Percentiles rank a stretch among this genome's conserved stretches.
Conservation (phyloP, 179 eudicot genomes). For the Sideroxylon spinosum region DNA sequence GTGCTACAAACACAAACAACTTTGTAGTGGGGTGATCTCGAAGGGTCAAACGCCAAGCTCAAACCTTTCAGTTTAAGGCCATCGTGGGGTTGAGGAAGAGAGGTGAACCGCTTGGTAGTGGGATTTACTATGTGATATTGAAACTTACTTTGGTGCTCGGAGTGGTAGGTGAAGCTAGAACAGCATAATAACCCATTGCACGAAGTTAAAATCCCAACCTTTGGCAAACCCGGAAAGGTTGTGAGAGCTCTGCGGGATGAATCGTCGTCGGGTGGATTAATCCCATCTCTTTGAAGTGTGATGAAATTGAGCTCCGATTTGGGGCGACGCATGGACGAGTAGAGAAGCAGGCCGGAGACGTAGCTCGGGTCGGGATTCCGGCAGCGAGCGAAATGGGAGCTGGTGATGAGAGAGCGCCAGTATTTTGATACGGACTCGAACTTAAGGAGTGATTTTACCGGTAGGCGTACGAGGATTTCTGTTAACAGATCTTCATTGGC, state of each 20-base stretch:
- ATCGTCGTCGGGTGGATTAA: neutral
- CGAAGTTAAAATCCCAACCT: constrained; percentile 15
- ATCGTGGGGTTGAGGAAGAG: constrained; percentile 16
- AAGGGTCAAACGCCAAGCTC: constrained; percentile 22
- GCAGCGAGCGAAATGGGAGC: constrained; percentile 13
- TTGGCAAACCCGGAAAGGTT: constrained; percentile 1
- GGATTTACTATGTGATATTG: constrained; percentile 28
- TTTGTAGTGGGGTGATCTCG: constrained; percentile 22
- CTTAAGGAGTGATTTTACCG: constrained; percentile 28
- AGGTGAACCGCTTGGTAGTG: constrained; percentile 19
- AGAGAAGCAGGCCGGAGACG: constrained; percentile 22
- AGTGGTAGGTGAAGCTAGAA: neutral
- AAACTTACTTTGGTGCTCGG: neutral
- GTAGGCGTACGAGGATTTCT: constrained; percentile 25
- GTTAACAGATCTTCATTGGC: constrained; percentile 27
- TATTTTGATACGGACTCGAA: constrained; percentile 31
- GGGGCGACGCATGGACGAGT: neutral
- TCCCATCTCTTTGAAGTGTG: constrained; percentile 9
- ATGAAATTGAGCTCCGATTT: constrained; percentile 4
- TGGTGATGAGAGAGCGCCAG: constrained; percentile 27
- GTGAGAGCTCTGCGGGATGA: neutral
- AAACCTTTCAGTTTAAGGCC: neutral
- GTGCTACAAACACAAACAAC: constrained; percentile 14
- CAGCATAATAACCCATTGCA: constrained; percentile 28
- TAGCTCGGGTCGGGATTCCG: constrained; percentile 16